Evolutionary conservation across 2,329 filamentous ascomycete genomes (phyloP).

Genomic region (Aspergillus hortae): DNA sequence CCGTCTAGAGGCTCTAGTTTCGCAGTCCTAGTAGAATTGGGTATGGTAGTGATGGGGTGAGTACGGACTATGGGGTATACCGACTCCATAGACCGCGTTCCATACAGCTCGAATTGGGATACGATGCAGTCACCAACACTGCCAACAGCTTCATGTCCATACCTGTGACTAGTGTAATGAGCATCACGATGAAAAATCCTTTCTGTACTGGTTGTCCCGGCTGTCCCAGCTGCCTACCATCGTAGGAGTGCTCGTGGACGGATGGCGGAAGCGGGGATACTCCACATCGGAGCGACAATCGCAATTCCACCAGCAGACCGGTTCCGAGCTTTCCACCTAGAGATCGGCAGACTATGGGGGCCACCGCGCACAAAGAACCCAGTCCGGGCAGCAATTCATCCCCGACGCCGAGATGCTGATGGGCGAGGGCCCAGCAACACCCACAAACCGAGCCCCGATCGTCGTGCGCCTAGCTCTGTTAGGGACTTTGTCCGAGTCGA

Average conservation of each 20-base stretch:
- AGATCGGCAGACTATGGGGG: neutral
- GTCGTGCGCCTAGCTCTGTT: neutral
- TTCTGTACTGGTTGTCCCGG: too few species aligned
- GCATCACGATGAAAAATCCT: neutral
- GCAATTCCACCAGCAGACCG: neutral
- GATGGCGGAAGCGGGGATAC: neutral
- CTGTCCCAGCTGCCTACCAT: too few species aligned
- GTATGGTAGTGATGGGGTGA: neutral
- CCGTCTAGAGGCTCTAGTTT: neutral
- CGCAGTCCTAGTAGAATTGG: neutral
- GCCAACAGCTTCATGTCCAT: too few species aligned
- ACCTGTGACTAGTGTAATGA: neutral
- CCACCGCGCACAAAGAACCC: neutral
- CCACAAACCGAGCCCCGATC: neutral
- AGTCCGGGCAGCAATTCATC: neutral
- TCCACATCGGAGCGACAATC: neutral
- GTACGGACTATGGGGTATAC: neutral
- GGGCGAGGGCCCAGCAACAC: neutral
- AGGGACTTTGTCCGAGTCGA: neutral
- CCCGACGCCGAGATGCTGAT: neutral
- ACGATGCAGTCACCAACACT: neutral
- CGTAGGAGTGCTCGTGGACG: neutral
- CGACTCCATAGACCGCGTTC: neutral
- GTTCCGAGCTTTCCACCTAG: neutral
- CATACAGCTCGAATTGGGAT: neutral